Conservation (phyloP, 202 grass and related monocot species). For the Setaria italica region DNA sequence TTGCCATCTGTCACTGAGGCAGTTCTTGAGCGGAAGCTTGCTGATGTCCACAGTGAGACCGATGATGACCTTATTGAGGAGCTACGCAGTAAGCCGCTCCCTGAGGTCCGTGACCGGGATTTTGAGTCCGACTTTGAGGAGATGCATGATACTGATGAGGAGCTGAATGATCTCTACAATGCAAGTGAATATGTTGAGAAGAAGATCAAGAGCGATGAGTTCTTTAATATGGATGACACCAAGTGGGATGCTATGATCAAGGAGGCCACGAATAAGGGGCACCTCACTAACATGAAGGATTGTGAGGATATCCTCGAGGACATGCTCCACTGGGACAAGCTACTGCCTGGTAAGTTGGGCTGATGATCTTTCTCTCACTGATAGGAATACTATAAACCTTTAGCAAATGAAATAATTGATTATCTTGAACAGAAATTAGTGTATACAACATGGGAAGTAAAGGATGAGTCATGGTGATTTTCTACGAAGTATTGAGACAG, state of each 20-base stretch:
- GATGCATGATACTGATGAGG: slow-evolving; percentile 67
- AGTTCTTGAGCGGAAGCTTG: slow-evolving; percentile 55
- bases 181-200: slow-evolving; percentile 82
- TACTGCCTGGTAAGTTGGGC: slow-evolving; percentile 77
- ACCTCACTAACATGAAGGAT: slow-evolving; percentile 66
- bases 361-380: neutral
- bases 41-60: slow-evolving; percentile 55
- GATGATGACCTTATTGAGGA: slow-evolving; percentile 72
- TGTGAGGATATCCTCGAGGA: slow-evolving; percentile 89
- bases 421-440: slow-evolving; percentile 11
- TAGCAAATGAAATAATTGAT: slow-evolving; percentile 29
- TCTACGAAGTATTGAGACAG: neutral
- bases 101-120: slow-evolving; percentile 60
- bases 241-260: slow-evolving; percentile 73
- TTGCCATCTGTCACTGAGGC: slow-evolving; percentile 52
- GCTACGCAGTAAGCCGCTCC: slow-evolving; percentile 51
- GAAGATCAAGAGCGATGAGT: slow-evolving; percentile 63
- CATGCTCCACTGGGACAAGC: slow-evolving; percentile 84
- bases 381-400: neutral
- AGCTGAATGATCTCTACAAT: slow-evolving; percentile 82
- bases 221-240: slow-evolving; percentile 80
- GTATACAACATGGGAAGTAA: neutral
- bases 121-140: slow-evolving; percentile 75
- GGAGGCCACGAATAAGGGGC: slow-evolving; percentile 51
- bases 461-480: neutral